These are phyloP conservation scores for Prunus mume DNA, from an alignment of 306 rosid genomes.

Conservation along the genomic window DNA sequence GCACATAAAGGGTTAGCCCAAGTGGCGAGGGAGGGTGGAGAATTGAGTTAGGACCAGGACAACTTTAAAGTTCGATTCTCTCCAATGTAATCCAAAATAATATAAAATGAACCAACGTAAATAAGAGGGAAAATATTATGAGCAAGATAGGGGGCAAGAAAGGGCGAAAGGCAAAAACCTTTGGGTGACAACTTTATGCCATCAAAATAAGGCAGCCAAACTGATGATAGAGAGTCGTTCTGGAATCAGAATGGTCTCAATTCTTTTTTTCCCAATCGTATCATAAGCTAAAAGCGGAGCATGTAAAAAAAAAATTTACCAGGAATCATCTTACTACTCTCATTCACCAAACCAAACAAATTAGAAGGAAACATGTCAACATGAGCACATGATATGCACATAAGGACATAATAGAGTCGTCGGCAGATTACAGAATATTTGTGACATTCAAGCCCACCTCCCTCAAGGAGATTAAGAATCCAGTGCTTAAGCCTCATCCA, in stretches of 20 bases:
- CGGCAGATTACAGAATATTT: slow-evolving; percentile 22
- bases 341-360: slow-evolving; percentile 2
- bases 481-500: slow-evolving; percentile 38
- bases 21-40: too few species aligned
- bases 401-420: slow-evolving; percentile 21
- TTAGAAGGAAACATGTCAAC: slow-evolving; percentile 7
- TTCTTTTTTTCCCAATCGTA: background rate
- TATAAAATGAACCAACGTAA: too few species aligned
- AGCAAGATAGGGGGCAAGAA: background rate
- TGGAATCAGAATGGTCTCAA: background rate
- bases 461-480: slow-evolving; percentile 31
- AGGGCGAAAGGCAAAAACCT: background rate
- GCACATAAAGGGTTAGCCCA: too few species aligned
- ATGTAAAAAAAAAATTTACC: background rate
- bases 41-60: too few species aligned
- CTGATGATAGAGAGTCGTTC: background rate
- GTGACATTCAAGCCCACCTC: slow-evolving; percentile 53
- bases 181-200: background rate
- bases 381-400: slow-evolving; percentile 29
- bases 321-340: slow-evolving; percentile 7
- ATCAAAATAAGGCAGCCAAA: background rate
- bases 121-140: too few species aligned
- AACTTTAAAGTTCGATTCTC: too few species aligned
- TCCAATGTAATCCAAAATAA: too few species aligned
- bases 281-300: background rate